Percentiles rank a stretch among this genome's conserved stretches.
Conservation (phyloP, 306 rosid species). For the Cercis canadensis region DNA sequence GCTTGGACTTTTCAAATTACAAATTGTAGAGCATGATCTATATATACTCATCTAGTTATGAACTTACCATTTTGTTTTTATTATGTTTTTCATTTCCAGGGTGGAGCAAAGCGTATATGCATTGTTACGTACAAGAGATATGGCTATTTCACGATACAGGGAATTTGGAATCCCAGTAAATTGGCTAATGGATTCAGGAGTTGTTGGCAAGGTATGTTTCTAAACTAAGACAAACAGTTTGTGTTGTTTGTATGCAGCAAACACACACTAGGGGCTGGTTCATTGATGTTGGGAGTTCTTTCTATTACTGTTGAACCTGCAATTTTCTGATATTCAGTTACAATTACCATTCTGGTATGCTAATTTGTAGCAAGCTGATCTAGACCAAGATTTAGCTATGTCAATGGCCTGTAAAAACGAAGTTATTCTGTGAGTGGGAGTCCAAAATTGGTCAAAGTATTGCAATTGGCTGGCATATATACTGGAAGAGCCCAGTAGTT, state of each 20-base stretch:
- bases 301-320: conserved; percentile 2
- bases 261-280: background rate
- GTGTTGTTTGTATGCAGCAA: background rate
- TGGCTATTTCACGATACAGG: conserved; percentile 90
- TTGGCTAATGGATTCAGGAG: conserved; percentile 91
- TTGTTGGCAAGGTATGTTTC: conserved; percentile 89
- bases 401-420: no score
- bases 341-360: background rate
- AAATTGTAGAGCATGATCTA: conserved; percentile 10
- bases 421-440: no score
- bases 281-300: conserved; percentile 9
- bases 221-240: conserved; percentile 3
- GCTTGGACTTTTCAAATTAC: conserved; percentile 3
- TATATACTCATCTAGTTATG: conserved; percentile 9
- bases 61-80: conserved; percentile 2
- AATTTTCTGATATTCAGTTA: conserved; percentile 12
- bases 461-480: background rate
- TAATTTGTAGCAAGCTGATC: background rate
- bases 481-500: background rate
- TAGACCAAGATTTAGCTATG: no score
- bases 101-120: conserved; percentile 96
- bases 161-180: conserved; percentile 95
- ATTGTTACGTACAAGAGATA: conserved; percentile 87
- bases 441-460: no score
- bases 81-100: conserved; percentile 48